These are phyloP conservation scores for Sphagnum fallax DNA, from an alignment of 228 moss, liverwort and hornwort species.

Conservation along the genomic window DNA sequence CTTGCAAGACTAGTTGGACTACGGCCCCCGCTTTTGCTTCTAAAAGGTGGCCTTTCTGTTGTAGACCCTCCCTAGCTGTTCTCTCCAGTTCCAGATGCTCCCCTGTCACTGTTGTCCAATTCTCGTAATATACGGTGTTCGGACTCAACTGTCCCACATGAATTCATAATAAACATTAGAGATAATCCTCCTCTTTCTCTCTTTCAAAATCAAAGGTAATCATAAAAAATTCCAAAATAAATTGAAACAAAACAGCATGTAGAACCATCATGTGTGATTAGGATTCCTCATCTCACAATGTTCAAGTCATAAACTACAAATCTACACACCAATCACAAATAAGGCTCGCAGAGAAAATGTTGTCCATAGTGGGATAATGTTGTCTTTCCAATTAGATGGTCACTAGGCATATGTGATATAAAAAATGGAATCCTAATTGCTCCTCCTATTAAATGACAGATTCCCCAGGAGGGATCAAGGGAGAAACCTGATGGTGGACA, in stretches of 20 bases:
- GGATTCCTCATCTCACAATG: background rate
- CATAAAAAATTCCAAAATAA: background rate
- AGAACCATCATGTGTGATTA: background rate
- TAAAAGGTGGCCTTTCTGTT: conserved; percentile 45
- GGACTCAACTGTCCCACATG: conserved; percentile 41
- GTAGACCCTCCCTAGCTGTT: conserved; percentile 15
- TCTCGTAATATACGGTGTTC: conserved; percentile 54
- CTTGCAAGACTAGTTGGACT: conserved; percentile 64
- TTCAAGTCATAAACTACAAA: background rate
- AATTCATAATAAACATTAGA: background rate
- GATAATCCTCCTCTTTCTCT: background rate
- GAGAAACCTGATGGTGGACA: conserved; percentile 66
- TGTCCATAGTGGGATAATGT: too few species aligned
- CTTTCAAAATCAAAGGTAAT: background rate
- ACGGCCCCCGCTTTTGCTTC: conserved; percentile 26
- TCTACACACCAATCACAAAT: too few species aligned
- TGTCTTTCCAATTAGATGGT: too few species aligned
- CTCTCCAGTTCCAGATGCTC: conserved; percentile 25
- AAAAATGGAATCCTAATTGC: too few species aligned
- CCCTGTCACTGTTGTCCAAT: conserved; percentile 50
- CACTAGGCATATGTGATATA: too few species aligned
- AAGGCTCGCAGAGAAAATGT: background rate
- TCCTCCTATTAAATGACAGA: too few species aligned
- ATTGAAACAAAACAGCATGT: background rate
- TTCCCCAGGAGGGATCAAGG: background rate